These are phyloP conservation scores for Willaertia magna DNA, from an alignment of 208 protist genomes.

Conservation along the genomic window DNA sequence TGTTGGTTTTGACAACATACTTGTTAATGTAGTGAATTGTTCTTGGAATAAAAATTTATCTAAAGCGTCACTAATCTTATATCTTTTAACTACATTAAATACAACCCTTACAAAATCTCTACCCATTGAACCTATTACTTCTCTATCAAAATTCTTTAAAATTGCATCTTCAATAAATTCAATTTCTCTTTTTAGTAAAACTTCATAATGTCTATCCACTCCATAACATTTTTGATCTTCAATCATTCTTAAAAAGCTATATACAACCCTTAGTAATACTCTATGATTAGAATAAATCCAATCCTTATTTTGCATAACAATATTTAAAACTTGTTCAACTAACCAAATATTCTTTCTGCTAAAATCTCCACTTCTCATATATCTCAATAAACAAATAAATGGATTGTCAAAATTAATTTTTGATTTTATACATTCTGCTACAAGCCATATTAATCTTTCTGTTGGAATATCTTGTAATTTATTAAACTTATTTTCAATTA, in stretches of 20 bases:
- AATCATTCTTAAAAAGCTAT: slow-evolving; percentile 36
- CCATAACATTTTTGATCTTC: slow-evolving; percentile 21
- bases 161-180: background rate
- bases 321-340: slow-evolving; percentile 14
- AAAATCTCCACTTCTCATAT: slow-evolving; percentile 31
- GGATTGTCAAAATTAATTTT: background rate
- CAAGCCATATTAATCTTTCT: background rate
- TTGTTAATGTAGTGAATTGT: background rate
- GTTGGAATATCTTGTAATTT: slow-evolving; percentile 28
- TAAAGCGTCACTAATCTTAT: slow-evolving; percentile 30
- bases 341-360: slow-evolving; percentile 28
- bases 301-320: slow-evolving; percentile 3
- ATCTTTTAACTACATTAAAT: slow-evolving; percentile 16
- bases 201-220: slow-evolving; percentile 23
- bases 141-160: background rate
- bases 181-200: background rate
- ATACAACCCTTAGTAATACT: slow-evolving; percentile 29
- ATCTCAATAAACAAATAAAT: slow-evolving; percentile 25
- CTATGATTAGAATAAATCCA: slow-evolving; percentile 27
- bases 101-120: slow-evolving; percentile 39
- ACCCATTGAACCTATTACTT: slow-evolving; percentile 22
- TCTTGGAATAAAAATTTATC: slow-evolving; percentile 26
- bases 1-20: slow-evolving; percentile 23
- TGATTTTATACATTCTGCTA: background rate
- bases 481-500: slow-evolving; percentile 28